These are phyloP conservation scores for Kodamaea fungicola DNA, from an alignment of 1,139 yeast genomes.

Conservation along the genomic window DNA sequence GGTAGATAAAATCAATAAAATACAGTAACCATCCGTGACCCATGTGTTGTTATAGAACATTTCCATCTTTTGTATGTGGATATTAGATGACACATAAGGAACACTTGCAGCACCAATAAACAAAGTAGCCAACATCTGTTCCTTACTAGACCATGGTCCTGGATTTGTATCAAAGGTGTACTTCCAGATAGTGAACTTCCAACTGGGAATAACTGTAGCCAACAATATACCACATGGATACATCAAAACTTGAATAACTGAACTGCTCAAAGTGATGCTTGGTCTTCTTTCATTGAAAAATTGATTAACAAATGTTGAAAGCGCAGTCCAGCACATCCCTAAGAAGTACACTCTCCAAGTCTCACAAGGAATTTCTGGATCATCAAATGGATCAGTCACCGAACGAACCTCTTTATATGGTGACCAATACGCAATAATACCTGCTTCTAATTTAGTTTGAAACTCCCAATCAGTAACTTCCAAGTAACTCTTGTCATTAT, in stretches of 20 bases:
- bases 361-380: conserved; percentile 47
- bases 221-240: conserved; percentile 51
- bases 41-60: conserved; percentile 14
- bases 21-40: conserved; percentile 16
- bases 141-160: conserved; percentile 23
- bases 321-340: conserved; percentile 52
- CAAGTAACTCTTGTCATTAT: conserved; percentile 2
- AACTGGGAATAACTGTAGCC: conserved; percentile 20
- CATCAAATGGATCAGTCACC: conserved; percentile 52
- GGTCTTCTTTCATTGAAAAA: conserved; percentile 59
- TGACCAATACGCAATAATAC: conserved; percentile 47
- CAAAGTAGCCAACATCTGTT: conserved; percentile 20
- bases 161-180: conserved; percentile 19
- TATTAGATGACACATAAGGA: conserved; percentile 14
- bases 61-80: conserved; percentile 15
- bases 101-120: conserved; percentile 15
- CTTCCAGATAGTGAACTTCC: conserved; percentile 15
- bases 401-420: conserved; percentile 68
- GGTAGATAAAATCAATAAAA: conserved; percentile 13
- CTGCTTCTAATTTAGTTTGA: conserved; percentile 16
- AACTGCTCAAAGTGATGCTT: conserved; percentile 38
- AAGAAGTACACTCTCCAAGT: conserved; percentile 55
- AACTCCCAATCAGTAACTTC: conserved; percentile 13
- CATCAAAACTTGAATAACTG: conserved; percentile 55
- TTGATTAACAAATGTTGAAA: conserved; percentile 56